Evolutionary conservation across 306 rosid genomes (phyloP).

Genomic region (apple (Malus domestica)): DNA sequence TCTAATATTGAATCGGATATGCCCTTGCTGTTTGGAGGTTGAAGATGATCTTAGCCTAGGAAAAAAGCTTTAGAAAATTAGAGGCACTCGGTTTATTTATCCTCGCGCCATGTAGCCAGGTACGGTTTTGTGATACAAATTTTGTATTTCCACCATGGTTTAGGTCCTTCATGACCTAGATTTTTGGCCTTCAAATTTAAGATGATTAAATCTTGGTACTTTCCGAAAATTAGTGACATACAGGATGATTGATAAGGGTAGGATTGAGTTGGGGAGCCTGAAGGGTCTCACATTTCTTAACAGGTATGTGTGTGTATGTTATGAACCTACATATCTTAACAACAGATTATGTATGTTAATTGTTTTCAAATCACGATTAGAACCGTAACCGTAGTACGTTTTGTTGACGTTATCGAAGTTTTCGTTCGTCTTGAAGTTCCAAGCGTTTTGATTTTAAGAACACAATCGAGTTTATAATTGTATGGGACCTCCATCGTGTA

Average conservation of each 20-base stretch:
- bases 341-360: background rate
- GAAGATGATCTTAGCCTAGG: conserved; percentile 23
- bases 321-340: background rate
- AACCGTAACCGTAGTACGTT: background rate
- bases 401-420: background rate
- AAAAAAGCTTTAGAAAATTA: conserved; percentile 17
- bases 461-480: too few relatives aligned
- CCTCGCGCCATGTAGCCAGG: background rate
- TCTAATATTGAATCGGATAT: conserved; percentile 3
- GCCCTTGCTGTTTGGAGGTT: background rate
- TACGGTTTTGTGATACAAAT: background rate
- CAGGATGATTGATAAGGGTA: background rate
- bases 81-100: conserved; percentile 15
- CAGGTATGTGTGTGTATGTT: background rate
- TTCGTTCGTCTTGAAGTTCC: background rate
- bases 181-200: background rate
- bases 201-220: background rate
- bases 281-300: too few relatives aligned
- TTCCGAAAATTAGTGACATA: background rate
- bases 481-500: too few relatives aligned
- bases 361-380: background rate
- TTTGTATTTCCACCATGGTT: background rate
- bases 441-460: background rate
- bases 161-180: background rate
- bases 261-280: background rate